Conservation (phyloP, 2,329 filamentous ascomycete species). For the Colletotrichum eremochloae region DNA sequence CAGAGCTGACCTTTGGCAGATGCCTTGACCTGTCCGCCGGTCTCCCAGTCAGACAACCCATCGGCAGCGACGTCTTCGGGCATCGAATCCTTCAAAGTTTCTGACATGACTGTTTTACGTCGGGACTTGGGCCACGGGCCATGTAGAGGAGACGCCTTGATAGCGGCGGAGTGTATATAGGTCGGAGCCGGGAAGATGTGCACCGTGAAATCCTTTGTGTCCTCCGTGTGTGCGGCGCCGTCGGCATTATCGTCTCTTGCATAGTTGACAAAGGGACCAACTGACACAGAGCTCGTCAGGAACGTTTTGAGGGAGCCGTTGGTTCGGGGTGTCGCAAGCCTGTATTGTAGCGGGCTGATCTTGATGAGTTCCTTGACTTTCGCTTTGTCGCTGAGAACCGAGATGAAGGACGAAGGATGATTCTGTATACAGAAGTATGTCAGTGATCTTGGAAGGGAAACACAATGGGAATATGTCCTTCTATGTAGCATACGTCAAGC, state of each 20-base stretch:
- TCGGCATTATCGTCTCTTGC: neutral
- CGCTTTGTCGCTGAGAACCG: constrained; percentile 58
- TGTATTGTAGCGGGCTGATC: constrained; percentile 63
- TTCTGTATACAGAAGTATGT: constrained; percentile 50
- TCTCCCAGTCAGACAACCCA: constrained; percentile 61
- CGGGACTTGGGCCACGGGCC: constrained; percentile 57
- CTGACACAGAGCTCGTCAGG: constrained; percentile 45
- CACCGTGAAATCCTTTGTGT: constrained; percentile 56
- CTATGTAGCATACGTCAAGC: constrained; percentile 51
- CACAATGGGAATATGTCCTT: neutral
- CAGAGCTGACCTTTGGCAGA: constrained; percentile 44
- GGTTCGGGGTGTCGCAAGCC: constrained; percentile 51
- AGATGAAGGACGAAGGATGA: constrained; percentile 63
- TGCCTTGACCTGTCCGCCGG: constrained; percentile 45
- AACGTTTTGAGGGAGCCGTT: constrained; percentile 48
- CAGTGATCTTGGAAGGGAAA: neutral
- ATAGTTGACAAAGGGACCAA: constrained; percentile 29
- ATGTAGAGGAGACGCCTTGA: constrained; percentile 54
- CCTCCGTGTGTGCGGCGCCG: constrained; percentile 9
- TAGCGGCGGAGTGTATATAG: constrained; percentile 56
- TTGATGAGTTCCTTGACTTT: constrained; percentile 57
- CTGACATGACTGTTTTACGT: constrained; percentile 50
- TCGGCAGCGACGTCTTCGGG: constrained; percentile 54
- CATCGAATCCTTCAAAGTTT: constrained; percentile 55
- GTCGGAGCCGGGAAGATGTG: constrained; percentile 55